These are phyloP conservation scores for Davidsoniella virescens DNA, from an alignment of 2,329 filamentous ascomycete species.

Conservation along the genomic window DNA sequence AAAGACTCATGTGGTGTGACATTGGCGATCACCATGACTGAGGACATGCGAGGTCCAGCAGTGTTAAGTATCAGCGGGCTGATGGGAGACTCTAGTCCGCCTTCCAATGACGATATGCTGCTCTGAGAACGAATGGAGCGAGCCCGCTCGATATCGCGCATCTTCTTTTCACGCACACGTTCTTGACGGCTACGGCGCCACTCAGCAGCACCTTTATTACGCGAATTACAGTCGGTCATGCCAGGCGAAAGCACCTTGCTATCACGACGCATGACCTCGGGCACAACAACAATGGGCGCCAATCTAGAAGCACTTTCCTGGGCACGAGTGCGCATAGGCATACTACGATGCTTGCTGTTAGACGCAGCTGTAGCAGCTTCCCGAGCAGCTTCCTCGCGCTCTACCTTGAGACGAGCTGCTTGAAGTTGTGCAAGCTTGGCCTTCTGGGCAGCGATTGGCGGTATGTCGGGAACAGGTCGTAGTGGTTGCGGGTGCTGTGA, in stretches of 20 bases:
- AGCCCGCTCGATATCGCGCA: constrained; percentile 24
- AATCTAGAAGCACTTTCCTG: constrained; percentile 11
- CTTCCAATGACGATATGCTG: constrained; percentile 1
- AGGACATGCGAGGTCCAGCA: constrained; percentile 18
- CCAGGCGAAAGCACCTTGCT: constrained; percentile 5
- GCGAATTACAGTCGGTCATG: too few species aligned
- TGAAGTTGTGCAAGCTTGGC: constrained; percentile 10
- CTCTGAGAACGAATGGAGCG: constrained; percentile 16
- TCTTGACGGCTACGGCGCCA: constrained; percentile 16
- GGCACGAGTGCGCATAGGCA: constrained; percentile 2
- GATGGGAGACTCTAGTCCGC: not conserved
- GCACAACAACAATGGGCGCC: constrained; percentile 5
- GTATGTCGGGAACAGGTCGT: constrained; percentile 11
- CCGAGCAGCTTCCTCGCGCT: constrained; percentile 4
- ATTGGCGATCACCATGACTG: constrained; percentile 26
- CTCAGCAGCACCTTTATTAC: not conserved
- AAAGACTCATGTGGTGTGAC: constrained; percentile 20
- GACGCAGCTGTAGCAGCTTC: not conserved
- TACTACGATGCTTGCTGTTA: not conserved
- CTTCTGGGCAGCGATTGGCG: constrained; percentile 10
- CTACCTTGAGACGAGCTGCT: constrained; percentile 4
- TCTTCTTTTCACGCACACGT: constrained; percentile 25
- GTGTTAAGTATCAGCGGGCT: not conserved
- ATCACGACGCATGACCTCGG: not conserved
- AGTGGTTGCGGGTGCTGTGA: constrained; percentile 6